Percentiles rank a stretch among this genome's conserved stretches.
These are phyloP conservation scores for Lepiota brunneoincarnata DNA, from an alignment of 768 basidiomycete species.

Conservation along the genomic window DNA sequence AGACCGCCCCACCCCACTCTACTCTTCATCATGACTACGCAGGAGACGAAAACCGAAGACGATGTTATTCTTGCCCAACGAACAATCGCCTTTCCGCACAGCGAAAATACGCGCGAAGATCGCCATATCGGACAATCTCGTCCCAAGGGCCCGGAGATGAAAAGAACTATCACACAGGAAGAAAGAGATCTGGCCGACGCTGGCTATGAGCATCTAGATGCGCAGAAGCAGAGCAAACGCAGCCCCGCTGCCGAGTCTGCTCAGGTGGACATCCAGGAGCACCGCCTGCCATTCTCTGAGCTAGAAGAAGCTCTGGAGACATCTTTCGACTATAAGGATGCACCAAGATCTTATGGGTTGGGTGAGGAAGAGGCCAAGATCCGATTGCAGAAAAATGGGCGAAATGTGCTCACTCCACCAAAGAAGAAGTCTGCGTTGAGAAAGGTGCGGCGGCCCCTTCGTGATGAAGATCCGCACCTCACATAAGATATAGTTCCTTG, in stretches of 20 bases:
- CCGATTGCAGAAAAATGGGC: slow-evolving; percentile 56
- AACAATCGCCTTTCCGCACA: slow-evolving; percentile 50
- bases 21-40: neutral
- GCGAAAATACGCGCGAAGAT: slow-evolving; percentile 35
- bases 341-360: slow-evolving; percentile 48
- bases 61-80: slow-evolving; percentile 34
- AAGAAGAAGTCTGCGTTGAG: slow-evolving; percentile 63
- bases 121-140: slow-evolving; percentile 32
- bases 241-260: slow-evolving; percentile 15
- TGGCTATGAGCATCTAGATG: slow-evolving; percentile 62
- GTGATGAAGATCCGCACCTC: neutral
- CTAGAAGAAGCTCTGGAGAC: slow-evolving; percentile 43
- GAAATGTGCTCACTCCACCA: slow-evolving; percentile 63
- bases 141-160: slow-evolving; percentile 58
- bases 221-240: slow-evolving; percentile 26
- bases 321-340: slow-evolving; percentile 50
- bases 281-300: slow-evolving; percentile 40
- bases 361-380: slow-evolving; percentile 48
- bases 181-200: slow-evolving; percentile 65
- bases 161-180: slow-evolving; percentile 61
- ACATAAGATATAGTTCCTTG: slow-evolving; percentile 47
- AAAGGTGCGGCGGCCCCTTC: slow-evolving; percentile 40
- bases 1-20: slow-evolving; percentile 1
- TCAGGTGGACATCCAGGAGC: slow-evolving; percentile 59
- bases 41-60: slow-evolving; percentile 20